phyloP scores from a whole-genome alignment of 2,329 filamentous ascomycete genomes.

The Pseudogymnoascus sp. region DNA sequence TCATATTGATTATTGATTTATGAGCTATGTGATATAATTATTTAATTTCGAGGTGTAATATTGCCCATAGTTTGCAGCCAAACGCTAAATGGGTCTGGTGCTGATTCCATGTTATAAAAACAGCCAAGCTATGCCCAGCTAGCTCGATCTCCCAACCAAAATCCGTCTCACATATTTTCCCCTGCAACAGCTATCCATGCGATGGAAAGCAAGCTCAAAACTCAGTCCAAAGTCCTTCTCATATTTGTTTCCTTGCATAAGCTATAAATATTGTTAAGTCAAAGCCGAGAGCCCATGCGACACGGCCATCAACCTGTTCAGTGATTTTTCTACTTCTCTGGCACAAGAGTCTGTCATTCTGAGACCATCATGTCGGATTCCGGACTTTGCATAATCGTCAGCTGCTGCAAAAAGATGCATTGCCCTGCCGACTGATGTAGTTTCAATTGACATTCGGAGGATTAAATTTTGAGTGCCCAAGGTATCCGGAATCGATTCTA shows the following conservation, averaged over 20 bases:
- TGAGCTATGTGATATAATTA: not conserved
- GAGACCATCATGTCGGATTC: conserved; percentile 19
- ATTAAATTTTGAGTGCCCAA: conserved; percentile 22
- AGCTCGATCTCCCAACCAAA: not conserved
- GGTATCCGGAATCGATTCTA: conserved; percentile 25
- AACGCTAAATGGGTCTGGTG: not conserved
- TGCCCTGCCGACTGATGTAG: conserved; percentile 14
- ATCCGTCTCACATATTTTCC: not conserved
- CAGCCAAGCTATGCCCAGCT: not conserved
- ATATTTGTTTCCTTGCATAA: not conserved
- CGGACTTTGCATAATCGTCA: conserved; percentile 23
- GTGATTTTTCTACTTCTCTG: not conserved
- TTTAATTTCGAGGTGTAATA: not conserved
- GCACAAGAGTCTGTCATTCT: conserved; percentile 10
- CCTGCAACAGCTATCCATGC: not conserved
- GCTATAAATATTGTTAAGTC: not conserved
- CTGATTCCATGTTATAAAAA: not conserved
- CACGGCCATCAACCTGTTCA: not conserved
- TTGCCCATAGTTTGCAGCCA: not conserved
- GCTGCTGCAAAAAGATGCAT: conserved; percentile 11
- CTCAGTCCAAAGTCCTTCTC: not conserved
- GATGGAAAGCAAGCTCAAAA: not conserved
- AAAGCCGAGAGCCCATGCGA: not conserved
- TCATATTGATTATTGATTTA: not conserved
- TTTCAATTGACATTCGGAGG: conserved; percentile 16